Evolutionary conservation across 768 basidiomycete genomes (phyloP), one percentile per base, ranked within the genome.

Genomic region (Epithele typhae): DNA sequence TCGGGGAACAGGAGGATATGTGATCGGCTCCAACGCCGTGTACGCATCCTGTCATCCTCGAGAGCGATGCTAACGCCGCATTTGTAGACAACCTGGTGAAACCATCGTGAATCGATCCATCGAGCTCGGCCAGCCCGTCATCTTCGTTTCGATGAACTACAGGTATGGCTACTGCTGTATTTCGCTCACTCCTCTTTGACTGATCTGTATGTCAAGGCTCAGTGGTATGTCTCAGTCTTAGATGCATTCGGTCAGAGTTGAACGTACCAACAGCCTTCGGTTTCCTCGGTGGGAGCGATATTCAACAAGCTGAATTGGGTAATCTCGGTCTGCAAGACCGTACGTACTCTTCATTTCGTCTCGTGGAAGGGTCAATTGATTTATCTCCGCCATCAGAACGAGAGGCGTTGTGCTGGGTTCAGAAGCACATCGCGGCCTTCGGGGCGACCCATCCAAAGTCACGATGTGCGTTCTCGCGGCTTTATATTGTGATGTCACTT

Each of bases 81-180:
- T 30, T 7, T 30, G 7, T 14, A 30, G 27, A 7, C 8, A 30
- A 30, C 71, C 76, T 46, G 73, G 73, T 10, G 59, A 58, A 27
- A 40, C 55, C 8, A 65, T 78, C 21, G 74, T 79, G 7, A 54
- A 68, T 19, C 68, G 72, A 7, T 77, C 76, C 0, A 63, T 71
- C 18, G 62, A 59, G 23, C 53, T 75, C 12, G 68, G 66, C 8
- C 55, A 72, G 40, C 77, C 77, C 4, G 63, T 78, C 15, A 65
- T 78, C 3, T 78, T 72, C 48, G 76, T 77, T 3, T 70, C 71
- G 33, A 71, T 78, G 69, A 80, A 80, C 52, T 79, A 79, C 56
- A 52, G 68, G 51, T 56, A n/a, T 14, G 10, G 14, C 27, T 30
- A 14, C 8, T 30, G 27, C 27, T 30, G 27, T 30, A 30, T 30